Conservation (phyloP, 495 filamentous ascomycete genomes). For the Cairneyella variabilis region DNA sequence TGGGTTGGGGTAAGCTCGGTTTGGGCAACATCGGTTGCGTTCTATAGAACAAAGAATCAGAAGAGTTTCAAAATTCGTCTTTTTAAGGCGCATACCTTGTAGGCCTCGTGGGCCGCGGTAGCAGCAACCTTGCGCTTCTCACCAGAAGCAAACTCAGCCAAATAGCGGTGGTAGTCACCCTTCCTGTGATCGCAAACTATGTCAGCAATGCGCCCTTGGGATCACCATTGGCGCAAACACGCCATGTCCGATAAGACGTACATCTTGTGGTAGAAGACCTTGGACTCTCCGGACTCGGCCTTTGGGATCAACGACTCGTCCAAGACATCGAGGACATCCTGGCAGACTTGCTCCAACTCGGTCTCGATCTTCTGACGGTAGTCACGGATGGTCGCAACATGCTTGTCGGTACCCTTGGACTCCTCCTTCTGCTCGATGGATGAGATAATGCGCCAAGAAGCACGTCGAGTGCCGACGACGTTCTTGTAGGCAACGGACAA, state of each 20-base stretch:
- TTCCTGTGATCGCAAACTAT: constrained; percentile 60
- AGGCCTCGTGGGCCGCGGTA: constrained; percentile 94
- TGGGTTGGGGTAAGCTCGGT: constrained; percentile 97
- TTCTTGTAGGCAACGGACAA: constrained; percentile 99
- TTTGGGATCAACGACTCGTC: constrained; percentile 96
- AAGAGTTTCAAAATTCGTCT: not conserved
- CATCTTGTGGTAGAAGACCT: constrained; percentile 99
- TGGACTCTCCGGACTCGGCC: constrained; percentile 96
- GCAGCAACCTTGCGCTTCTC: constrained; percentile 98
- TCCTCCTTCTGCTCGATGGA: constrained; percentile 99
- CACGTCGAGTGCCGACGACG: constrained; percentile 96
- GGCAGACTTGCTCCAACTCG: constrained; percentile 96
- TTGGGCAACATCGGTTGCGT: constrained; percentile 96
- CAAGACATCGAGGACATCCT: constrained; percentile 96
- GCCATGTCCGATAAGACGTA: constrained; percentile 42
- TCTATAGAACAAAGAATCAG: constrained; percentile 44
- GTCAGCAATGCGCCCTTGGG: constrained; percentile 16
- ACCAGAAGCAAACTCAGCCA: constrained; percentile 96
- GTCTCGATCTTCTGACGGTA: constrained; percentile 99
- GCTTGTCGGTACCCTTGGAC: constrained; percentile 97
- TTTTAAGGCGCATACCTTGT: constrained; percentile 66
- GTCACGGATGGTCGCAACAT: constrained; percentile 90
- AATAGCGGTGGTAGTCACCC: constrained; percentile 99
- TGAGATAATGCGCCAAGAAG: constrained; percentile 99
- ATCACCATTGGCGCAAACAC: not conserved